These are phyloP conservation scores for Rhynchosporium agropyri DNA, from an alignment of 2,329 filamentous ascomycete genomes.

Conservation along the genomic window DNA sequence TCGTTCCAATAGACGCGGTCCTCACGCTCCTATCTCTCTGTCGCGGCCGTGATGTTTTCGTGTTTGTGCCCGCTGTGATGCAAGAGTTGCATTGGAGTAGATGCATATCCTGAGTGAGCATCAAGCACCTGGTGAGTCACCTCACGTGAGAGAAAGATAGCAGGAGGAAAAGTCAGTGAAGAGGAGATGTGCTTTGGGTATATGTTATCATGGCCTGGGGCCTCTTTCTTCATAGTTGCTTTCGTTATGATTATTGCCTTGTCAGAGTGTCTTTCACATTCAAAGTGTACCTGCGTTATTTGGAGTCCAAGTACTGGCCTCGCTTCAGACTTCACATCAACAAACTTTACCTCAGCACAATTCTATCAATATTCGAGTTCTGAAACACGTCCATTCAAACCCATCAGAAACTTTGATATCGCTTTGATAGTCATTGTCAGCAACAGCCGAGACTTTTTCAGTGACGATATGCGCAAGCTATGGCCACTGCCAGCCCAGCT, in stretches of 20 bases:
- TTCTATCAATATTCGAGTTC: slow-evolving; percentile 1
- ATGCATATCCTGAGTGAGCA: slow-evolving; percentile 11
- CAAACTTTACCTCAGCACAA: background rate
- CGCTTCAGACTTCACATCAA: slow-evolving; percentile 17
- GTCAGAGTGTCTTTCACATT: slow-evolving; percentile 10
- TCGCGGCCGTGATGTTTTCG: slow-evolving; percentile 38
- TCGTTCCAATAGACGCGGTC: slow-evolving; percentile 36
- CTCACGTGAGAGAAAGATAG: slow-evolving; percentile 23
- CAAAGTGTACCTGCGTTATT: slow-evolving; percentile 15
- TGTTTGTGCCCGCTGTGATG: slow-evolving; percentile 30
- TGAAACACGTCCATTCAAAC: slow-evolving; percentile 12
- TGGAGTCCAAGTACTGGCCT: slow-evolving; percentile 11
- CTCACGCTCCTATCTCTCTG: slow-evolving; percentile 53
- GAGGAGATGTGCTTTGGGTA: slow-evolving; percentile 24
- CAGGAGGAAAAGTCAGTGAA: slow-evolving; percentile 9
- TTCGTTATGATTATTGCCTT: slow-evolving; percentile 21
- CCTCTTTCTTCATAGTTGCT: slow-evolving; percentile 17
- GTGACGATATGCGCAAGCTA: slow-evolving; percentile 42
- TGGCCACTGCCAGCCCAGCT: slow-evolving; percentile 39
- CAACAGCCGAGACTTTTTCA: slow-evolving; percentile 19
- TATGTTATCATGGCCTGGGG: slow-evolving; percentile 26
- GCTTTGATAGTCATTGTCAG: slow-evolving; percentile 13
- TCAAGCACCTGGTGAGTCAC: slow-evolving; percentile 24
- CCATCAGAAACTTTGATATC: background rate
- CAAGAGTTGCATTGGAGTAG: slow-evolving; percentile 7